Conservation (phyloP, 306 rosid species). For the Vigna nakashimae region DNA sequence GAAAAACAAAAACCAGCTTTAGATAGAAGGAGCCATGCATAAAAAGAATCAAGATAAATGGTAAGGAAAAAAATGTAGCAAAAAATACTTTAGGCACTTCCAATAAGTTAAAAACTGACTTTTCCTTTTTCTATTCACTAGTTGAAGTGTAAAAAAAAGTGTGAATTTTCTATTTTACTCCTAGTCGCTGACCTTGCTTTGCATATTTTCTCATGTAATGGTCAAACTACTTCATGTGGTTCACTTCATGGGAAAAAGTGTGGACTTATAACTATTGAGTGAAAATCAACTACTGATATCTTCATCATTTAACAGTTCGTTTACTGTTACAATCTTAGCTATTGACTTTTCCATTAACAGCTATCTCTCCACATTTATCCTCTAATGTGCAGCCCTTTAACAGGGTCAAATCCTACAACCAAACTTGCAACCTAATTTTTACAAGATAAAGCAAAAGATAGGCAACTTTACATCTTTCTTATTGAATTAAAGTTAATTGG, state of each 20-base stretch:
- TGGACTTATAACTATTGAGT: neutral
- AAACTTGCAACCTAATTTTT: slow-evolving; percentile 10
- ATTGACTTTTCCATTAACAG: neutral
- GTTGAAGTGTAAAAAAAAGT: slow-evolving; percentile 1
- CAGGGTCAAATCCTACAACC: too few relatives aligned
- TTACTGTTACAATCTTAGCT: neutral
- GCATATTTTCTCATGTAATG: neutral
- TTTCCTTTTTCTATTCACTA: neutral
- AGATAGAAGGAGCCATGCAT: slow-evolving; percentile 15
- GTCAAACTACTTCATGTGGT: neutral
- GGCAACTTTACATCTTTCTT: neutral
- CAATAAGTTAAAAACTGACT: neutral
- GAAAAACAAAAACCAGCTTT: neutral
- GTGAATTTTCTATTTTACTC: neutral
- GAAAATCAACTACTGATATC: neutral
- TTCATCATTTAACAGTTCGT: neutral
- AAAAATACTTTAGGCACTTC: too few relatives aligned
- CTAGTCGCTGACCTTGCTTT: slow-evolving; percentile 3
- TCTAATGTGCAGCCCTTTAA: neutral
- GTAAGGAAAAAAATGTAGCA: neutral
- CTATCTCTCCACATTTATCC: neutral
- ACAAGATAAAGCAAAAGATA: slow-evolving; percentile 13
- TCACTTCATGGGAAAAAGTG: neutral
- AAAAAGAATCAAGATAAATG: neutral
- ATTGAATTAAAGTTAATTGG: neutral